Base-by-base conservation (phyloP, 305 asterid genomes). In the Solanum hybrid region DNA sequence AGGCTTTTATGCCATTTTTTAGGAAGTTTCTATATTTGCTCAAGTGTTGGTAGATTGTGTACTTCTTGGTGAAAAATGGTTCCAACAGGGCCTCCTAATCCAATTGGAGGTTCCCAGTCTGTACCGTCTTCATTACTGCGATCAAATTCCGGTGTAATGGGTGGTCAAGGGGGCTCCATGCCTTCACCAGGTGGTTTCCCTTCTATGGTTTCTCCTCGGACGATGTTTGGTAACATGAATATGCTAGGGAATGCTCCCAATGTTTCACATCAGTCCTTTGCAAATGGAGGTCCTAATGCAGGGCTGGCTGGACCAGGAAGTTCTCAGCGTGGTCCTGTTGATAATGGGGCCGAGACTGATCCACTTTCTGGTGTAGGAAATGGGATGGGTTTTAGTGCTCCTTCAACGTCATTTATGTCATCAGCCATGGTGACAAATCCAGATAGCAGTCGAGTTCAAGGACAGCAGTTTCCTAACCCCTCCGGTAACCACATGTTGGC, bases 101-200 rank as follows among this genome's bases (percentile, higher is more conserved):
- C 97, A 1, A 94, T 92, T 37, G 94, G 96, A 84, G 94, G 94
- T 88, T 84, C 93, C 88, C 98, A 93, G 93, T 90, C 92, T n/a
- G 92, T 90, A 88, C 94, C 94, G 11, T 84, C 95, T 6, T 93
- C 98, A 10, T 81, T 97, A 66, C 89, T 96, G 92, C 93, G 99
- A 92, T 94, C 96, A 31, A 94, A 92, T 92, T 95, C 98, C 45
- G 95, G 96, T 94, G 86, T 85, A 64, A 64, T 96, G 98, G 93
- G 96, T 77, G 97, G 97, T 87, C 98, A 95, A 90, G 97, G 97
- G 51, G 96, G 96, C 51, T 95, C 94, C 73, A 95, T 94, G 92
- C 91, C 96, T 34, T 94, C 98, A 13, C 98, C 94, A 91, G 95
- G 94, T 90, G 93, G 93, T 8, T 95, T 95, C 17, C 40, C 87